phyloP scores from a whole-genome alignment of 148 eudicot genomes.

The Vaccinium myrtillus region DNA sequence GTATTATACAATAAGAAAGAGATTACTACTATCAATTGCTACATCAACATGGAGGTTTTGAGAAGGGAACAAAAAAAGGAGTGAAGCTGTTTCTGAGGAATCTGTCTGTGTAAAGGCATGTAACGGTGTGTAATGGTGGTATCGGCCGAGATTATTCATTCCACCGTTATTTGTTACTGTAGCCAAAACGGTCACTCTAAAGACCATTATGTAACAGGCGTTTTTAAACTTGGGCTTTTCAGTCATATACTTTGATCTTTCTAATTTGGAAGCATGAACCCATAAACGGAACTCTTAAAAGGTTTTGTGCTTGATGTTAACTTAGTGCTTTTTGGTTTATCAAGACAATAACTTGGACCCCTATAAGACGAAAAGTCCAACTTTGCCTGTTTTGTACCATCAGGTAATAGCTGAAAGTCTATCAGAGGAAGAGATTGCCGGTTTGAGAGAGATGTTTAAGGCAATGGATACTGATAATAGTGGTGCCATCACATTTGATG shows the following conservation, averaged over 20 bases:
- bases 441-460: conserved; percentile 86
- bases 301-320: conserved; percentile 7
- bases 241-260: neutral
- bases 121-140: too few species aligned
- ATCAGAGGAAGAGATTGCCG: conserved; percentile 98
- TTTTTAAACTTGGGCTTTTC: neutral
- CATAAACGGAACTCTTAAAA: neutral
- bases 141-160: too few species aligned
- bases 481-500: conserved; percentile 97
- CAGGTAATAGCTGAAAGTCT: conserved; percentile 99
- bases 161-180: too few species aligned
- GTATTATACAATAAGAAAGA: too few species aligned
- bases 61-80: too few species aligned
- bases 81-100: too few species aligned
- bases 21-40: too few species aligned
- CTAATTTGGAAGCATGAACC: neutral
- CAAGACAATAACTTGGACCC: conserved; percentile 7
- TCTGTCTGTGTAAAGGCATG: too few species aligned
- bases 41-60: too few species aligned
- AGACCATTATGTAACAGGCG: too few species aligned
- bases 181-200: too few species aligned
- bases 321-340: neutral
- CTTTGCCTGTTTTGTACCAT: conserved; percentile 19
- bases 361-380: neutral
- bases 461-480: conserved; percentile 98